phyloP scores from a whole-genome alignment of 257 asterid genomes.

The Nicotiana tabacum region DNA sequence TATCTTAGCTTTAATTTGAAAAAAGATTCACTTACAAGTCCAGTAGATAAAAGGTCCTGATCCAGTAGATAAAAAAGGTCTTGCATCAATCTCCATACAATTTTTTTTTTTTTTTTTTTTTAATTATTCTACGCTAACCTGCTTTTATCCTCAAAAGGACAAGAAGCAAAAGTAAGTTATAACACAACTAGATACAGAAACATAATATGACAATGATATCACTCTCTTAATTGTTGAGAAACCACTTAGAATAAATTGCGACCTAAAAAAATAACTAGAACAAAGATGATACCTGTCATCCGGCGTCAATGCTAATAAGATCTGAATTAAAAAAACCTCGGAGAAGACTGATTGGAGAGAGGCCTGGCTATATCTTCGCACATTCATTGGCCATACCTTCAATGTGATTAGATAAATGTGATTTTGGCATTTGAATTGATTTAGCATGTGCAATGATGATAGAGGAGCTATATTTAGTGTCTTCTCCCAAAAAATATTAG shows the following conservation, averaged over 20 bases:
- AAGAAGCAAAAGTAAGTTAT: background rate
- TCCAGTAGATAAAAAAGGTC: conserved; percentile 8
- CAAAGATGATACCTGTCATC: background rate
- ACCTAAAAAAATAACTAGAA: background rate
- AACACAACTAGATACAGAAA: background rate
- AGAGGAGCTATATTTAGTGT: no score
- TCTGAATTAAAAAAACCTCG: no score
- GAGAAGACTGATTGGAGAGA: no score
- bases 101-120: no score
- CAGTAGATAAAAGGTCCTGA: conserved; percentile 3
- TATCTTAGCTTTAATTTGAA: no score
- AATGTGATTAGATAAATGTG: no score
- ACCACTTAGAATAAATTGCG: background rate
- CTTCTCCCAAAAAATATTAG: no score
- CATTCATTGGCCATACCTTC: no score
- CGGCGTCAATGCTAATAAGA: background rate
- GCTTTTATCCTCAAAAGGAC: background rate
- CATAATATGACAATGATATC: background rate
- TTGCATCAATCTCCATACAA: conserved; percentile 10
- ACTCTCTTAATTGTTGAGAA: background rate
- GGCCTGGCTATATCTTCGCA: no score
- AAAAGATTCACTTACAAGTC: conserved; percentile 1
- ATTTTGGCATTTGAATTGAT: no score
- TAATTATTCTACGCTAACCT: conserved; percentile 2
- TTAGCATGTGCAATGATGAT: no score